Evolutionary conservation across 2,329 filamentous ascomycete species (phyloP), one percentile per base, ranked within the genome.

Genomic region (Botryotinia convoluta): DNA sequence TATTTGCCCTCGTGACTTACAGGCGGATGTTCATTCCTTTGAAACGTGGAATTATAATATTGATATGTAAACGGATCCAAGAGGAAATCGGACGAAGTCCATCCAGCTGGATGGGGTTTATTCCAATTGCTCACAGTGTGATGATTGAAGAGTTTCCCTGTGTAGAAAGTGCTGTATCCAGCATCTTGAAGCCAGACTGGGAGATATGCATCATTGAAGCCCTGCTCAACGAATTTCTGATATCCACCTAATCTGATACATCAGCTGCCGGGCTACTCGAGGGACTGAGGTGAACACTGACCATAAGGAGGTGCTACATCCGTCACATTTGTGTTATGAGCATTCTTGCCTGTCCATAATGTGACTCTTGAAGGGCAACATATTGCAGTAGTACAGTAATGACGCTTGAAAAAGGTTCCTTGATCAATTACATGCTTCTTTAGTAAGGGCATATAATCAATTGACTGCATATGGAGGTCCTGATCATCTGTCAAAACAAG

Each of bases 131-230:
- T 78, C 2, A 87, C 83, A 0, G 83, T 87, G 69, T 92, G 90
- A 0, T 86, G 84, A 76, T 93, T 93, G 82, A 91, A 91, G 87
- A 6, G 84, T 82, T 94, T 93, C n/a, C 90, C 92, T 0, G 88
- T 88, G 77, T 93, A 93, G 78, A 92, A 93, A 0, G 91, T 93
- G 76, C 88, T 87, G 79, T 93, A 93, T 0, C 90, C 91, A 0
- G 87, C 88, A 6, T 87, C 80, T 76, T 92, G 89, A n/a, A 94
- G 81, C 91, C 91, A 93, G 0, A 93, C 80, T 0, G 91, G 91
- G 0, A 93, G 84, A 74, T 91, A 93, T 51, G 90, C 86, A 1
- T 90, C 86, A 73, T 93, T 92, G 74, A 89, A 85, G 0, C 91
- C 91, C 70, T 91, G 85, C 4, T 83, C 83, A 22, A 93, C 82